Conservation (phyloP, 768 basidiomycete species). For the Leucogyrophana mollusca region DNA sequence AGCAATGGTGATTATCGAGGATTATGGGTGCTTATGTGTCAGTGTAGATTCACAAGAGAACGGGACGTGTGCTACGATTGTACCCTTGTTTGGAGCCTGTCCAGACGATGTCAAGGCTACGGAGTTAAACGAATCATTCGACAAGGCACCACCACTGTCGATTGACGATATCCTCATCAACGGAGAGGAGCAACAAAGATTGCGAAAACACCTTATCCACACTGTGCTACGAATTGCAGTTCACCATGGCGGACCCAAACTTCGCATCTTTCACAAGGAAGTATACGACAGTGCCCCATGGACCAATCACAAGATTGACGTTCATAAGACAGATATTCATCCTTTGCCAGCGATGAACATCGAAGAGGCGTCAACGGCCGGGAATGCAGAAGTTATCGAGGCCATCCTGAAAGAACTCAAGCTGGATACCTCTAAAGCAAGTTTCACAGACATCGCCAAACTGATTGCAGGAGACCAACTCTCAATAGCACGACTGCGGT, state of each 20-base stretch:
- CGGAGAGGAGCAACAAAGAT: constrained; percentile 10
- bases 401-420: constrained; percentile 6
- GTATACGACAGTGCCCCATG: constrained; percentile 6
- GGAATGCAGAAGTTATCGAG: constrained; percentile 18
- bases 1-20: background rate
- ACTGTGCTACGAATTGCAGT: too few relatives aligned
- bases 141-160: constrained; percentile 19
- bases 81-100: constrained; percentile 23
- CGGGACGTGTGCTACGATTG: constrained; percentile 36
- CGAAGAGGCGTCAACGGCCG: constrained; percentile 15
- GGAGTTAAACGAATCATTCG: constrained; percentile 17
- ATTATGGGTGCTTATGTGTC: background rate
- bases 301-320: constrained; percentile 8
- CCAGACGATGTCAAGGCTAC: constrained; percentile 22
- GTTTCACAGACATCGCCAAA: background rate
- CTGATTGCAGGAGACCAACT: constrained; percentile 19
- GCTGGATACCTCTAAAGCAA: constrained; percentile 3
- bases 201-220: constrained; percentile 6
- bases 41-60: constrained; percentile 31
- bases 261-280: constrained; percentile 3
- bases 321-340: constrained; percentile 11
- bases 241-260: constrained; percentile 10
- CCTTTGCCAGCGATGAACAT: constrained; percentile 13
- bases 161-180: constrained; percentile 27
- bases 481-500: constrained; percentile 12